phyloP scores from a whole-genome alignment of 306 rosid species.

The Pueraria montana region DNA sequence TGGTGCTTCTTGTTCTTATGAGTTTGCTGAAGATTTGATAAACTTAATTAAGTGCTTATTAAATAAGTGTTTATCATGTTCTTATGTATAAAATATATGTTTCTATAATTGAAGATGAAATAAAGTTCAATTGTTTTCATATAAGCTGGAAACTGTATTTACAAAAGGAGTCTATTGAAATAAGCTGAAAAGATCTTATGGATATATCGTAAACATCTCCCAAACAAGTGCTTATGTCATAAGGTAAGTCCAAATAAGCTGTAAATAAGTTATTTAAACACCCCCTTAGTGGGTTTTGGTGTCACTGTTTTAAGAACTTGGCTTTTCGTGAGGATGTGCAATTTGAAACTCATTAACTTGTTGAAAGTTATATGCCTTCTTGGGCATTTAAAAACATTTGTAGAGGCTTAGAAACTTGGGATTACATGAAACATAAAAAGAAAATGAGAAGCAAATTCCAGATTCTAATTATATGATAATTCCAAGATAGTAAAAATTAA shows the following conservation, averaged over 20 bases:
- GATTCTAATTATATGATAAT: neutral
- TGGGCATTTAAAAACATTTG: slow-evolving; percentile 1
- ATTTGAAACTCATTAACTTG: neutral
- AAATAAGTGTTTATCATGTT: neutral
- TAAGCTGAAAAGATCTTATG: neutral
- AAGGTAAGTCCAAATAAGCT: neutral
- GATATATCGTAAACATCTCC: neutral
- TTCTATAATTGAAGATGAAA: neutral
- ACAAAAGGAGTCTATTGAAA: neutral
- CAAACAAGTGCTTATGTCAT: neutral
- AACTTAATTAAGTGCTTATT: neutral
- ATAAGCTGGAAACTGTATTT: neutral
- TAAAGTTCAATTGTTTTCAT: neutral
- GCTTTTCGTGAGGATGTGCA: neutral
- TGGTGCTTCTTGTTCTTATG: neutral
- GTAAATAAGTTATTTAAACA: neutral
- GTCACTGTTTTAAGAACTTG: neutral
- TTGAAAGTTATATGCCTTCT: slow-evolving; percentile 15
- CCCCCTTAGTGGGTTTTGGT: neutral
- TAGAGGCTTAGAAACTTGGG: slow-evolving; percentile 1
- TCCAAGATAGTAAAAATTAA: neutral
- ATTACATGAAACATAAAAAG: neutral
- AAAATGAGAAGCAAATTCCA: neutral
- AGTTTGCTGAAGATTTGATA: neutral
- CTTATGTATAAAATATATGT: neutral